A percentile compares a stretch with the other conserved stretches of the same genome.
Evolutionary conservation across 1,284 basidiomycete genomes (phyloP).

Genomic region (Austroboletus rostrupii): DNA sequence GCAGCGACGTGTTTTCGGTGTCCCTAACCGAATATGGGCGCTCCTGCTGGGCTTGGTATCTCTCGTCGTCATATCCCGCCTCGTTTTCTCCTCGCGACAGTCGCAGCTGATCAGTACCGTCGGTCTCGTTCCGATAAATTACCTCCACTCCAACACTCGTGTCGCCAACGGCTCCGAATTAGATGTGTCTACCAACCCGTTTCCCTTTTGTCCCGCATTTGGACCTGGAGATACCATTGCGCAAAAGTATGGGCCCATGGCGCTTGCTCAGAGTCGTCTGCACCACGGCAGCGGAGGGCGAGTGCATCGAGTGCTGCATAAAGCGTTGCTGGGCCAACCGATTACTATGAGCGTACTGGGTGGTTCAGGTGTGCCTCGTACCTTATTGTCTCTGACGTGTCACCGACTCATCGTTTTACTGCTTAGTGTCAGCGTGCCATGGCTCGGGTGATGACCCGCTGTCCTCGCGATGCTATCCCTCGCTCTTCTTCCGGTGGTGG

Average conservation of each 20-base stretch:
- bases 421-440: conserved; percentile 82
- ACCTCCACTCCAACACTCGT: conserved; percentile 38
- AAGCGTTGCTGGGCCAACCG: conserved; percentile 81
- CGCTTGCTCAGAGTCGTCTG: conserved; percentile 72
- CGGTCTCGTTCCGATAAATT: conserved; percentile 63
- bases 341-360: conserved; percentile 90
- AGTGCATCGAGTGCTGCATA: conserved; percentile 78
- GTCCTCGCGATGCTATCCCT: conserved; percentile 82
- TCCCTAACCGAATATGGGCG: conserved; percentile 71
- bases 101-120: conserved; percentile 41
- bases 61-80: conserved; percentile 61
- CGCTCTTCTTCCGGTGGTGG: conserved; percentile 93
- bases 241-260: conserved; percentile 72
- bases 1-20: conserved; percentile 53
- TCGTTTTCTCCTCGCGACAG: conserved; percentile 44
- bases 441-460: conserved; percentile 91
- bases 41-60: conserved; percentile 52
- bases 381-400: neutral
- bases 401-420: neutral
- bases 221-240: conserved; percentile 79
- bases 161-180: conserved; percentile 42
- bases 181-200: conserved; percentile 61
- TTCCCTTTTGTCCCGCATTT: conserved; percentile 86
- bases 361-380: conserved; percentile 67
- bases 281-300: conserved; percentile 83